A percentile compares a stretch with the other conserved stretches of the same genome.
Conservation (phyloP, 1,284 basidiomycete species). For the Amylostereum chailletii region DNA sequence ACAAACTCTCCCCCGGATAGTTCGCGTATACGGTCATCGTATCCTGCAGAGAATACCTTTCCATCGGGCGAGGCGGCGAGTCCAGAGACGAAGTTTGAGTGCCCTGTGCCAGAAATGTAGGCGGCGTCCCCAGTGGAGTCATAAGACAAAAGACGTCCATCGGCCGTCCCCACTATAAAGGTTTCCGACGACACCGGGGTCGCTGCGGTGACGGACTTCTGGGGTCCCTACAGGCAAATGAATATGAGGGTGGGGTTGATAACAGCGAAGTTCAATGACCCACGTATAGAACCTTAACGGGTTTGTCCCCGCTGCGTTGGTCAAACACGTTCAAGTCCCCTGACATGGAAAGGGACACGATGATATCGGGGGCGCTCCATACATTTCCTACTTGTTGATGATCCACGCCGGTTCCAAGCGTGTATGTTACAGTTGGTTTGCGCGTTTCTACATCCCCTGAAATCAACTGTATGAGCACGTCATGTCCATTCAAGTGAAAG, state of each 20-base stretch:
- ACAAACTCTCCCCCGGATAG: slow-evolving; percentile 46
- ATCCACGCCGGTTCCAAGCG: slow-evolving; percentile 58
- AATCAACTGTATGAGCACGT: not conserved
- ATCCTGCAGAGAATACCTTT: slow-evolving; percentile 65
- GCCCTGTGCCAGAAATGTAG: slow-evolving; percentile 55
- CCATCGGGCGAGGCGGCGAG: slow-evolving; percentile 44
- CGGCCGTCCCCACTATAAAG: slow-evolving; percentile 78
- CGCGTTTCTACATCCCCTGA: slow-evolving; percentile 74
- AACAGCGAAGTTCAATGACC: slow-evolving; percentile 9
- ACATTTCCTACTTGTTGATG: slow-evolving; percentile 87
- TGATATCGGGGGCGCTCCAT: slow-evolving; percentile 64
- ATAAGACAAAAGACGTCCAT: slow-evolving; percentile 73
- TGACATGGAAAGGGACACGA: slow-evolving; percentile 81
- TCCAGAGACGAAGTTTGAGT: slow-evolving; percentile 65
- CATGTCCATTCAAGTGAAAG: not conserved
- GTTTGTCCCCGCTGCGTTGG: slow-evolving; percentile 52
- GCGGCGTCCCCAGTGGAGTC: slow-evolving; percentile 36
- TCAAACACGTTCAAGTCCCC: slow-evolving; percentile 87
- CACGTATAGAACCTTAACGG: slow-evolving; percentile 56
- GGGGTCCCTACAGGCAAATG: slow-evolving; percentile 49
- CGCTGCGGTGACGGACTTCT: slow-evolving; percentile 71
- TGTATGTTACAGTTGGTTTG: slow-evolving; percentile 63
- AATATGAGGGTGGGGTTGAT: slow-evolving; percentile 1
- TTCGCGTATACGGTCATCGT: slow-evolving; percentile 74
- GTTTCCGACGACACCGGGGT: slow-evolving; percentile 41